Evolutionary conservation across 805 yeast genomes (phyloP).

Genomic region (Yarrowia porcina): DNA sequence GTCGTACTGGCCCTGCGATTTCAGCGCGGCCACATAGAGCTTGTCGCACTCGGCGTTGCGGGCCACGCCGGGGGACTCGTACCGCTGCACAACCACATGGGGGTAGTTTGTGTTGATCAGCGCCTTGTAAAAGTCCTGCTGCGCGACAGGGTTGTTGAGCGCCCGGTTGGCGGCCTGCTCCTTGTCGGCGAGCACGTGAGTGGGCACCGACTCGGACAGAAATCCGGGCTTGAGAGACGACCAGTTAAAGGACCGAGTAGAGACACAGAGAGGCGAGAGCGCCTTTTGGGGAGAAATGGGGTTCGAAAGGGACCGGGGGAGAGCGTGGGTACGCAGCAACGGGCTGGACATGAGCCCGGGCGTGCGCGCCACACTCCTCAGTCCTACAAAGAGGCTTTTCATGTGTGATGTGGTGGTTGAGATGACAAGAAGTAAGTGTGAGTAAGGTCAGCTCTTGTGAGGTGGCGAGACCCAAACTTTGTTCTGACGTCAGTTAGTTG

Average conservation of each 20-base stretch:
- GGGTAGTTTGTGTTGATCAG: slow-evolving; percentile 82
- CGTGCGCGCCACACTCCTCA: slow-evolving; percentile 16
- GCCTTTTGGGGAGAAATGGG: background rate
- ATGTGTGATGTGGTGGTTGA: background rate
- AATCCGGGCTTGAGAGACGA: slow-evolving; percentile 12
- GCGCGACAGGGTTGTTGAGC: slow-evolving; percentile 62
- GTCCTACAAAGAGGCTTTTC: slow-evolving; percentile 6
- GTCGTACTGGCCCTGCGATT: slow-evolving; percentile 67
- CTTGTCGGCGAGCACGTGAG: slow-evolving; percentile 47
- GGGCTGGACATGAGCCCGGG: background rate
- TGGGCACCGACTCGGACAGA: slow-evolving; percentile 24
- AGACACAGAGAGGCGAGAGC: background rate
- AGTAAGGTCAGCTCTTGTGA: background rate
- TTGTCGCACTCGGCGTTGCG: slow-evolving; percentile 73
- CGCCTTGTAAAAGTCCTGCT: slow-evolving; percentile 77
- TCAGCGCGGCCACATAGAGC: slow-evolving; percentile 76
- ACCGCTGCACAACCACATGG: slow-evolving; percentile 92
- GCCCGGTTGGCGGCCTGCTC: slow-evolving; percentile 88
- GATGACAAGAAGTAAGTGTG: background rate
- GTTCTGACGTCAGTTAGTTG: too few species aligned
- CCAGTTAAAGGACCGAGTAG: background rate
- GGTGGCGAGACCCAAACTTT: slow-evolving; percentile 10
- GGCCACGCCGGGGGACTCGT: slow-evolving; percentile 91
- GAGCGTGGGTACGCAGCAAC: background rate
- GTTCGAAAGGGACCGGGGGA: background rate